Base-by-base conservation (phyloP, 129 eudicot species). In the Heracleum sosnowskyi region DNA sequence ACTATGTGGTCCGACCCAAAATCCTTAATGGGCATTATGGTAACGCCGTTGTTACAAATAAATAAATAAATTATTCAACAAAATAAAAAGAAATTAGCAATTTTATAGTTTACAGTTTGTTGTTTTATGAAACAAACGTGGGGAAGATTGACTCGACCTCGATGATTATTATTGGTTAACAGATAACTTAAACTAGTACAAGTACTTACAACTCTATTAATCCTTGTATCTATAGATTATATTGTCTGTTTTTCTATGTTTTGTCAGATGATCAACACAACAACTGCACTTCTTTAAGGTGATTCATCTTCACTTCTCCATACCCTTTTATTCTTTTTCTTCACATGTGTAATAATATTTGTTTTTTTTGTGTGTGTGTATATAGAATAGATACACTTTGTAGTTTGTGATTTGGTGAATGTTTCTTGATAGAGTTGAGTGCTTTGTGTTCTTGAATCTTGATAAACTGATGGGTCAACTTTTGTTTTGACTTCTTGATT, bases 121-220 rank as follows among this genome's bases (percentile, higher is more conserved):
- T n/a, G 68, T 60, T 26, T 60, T 60, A 60, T 60, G 68, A 60
- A 57, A n/a, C 68, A 60, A 60, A 60, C 68, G 68, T n/a, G 68
- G 68, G 66, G 68, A 11, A 60, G 68, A 60, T 60, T 60, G 68
- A 60, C 68, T 60, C 68, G 10, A 60, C 33, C 24, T 15, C 33
- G 33, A 57, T 57, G 68, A 60, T 60, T 60, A 60, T 60, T 60
- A 60, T 60, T 60, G 68, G 68, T 26, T 60, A 29, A n/a, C 29
- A 60, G 33, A 60, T 60, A 60, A 60, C 64, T 57, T 57, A n/a
- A 57, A 57, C 66, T 57, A 57, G 33, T n/a, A n/a, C 33, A 55
- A 22, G 4, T 55, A 55, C 64, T 0, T 55, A 24, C 31, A 24
- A 55, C 63, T 24, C 24, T 9, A 20, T 53, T 1, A 1, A 53